Base-by-base conservation (phyloP, 2,329 filamentous ascomycete species). In the Neurospora sp. region DNA sequence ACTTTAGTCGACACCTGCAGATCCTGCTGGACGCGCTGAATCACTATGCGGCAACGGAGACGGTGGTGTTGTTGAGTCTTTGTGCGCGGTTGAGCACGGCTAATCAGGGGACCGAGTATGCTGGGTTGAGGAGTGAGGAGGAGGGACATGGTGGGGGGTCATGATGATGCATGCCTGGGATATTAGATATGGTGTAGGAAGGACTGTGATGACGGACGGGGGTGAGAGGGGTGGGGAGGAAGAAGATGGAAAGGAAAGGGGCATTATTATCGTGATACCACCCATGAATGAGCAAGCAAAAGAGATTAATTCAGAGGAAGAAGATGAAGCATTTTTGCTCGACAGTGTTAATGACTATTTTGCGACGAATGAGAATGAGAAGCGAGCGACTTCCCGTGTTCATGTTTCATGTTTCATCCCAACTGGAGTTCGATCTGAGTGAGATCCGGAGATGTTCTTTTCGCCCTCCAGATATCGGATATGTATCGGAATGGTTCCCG, bases 31-130 rank as follows among this genome's bases (percentile, higher is more conserved):
- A 98, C 78, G 95, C 93, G 72, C 85, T 99, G 73, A 98, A 99
- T 76, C 97, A 98, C 80, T 96, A 97, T 76, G 96, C 96, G 2
- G 96, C 96, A 0, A 98, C 96, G 0, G 96, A 99, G 83, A 98
- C 96, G 46, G 95, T 97, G 3, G 96, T 97, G 19, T 85, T 99
- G 73, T 82, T 98, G 72, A 95, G 94, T 74, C 83, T 99, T 17
- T 97, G 93, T 78, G 93, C 93, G 13, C 82, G 93, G 72, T 78
- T 97, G 76, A 94, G 91, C 76, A 93, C 91, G 71, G 93, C 92
- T 13, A 93, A 92, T 72, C 91, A 94, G 78, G 92, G 91, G 23
- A 90, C 87, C 0, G 87, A 90, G 77, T 89, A 86, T 76, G 85
- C 86, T 10, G 88, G 87, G 2, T 75, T 88, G 70, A 82, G 85